Evolutionary conservation across 306 rosid species (phyloP), one percentile per base, ranked within the genome.

Genomic region (Vicia faba): DNA sequence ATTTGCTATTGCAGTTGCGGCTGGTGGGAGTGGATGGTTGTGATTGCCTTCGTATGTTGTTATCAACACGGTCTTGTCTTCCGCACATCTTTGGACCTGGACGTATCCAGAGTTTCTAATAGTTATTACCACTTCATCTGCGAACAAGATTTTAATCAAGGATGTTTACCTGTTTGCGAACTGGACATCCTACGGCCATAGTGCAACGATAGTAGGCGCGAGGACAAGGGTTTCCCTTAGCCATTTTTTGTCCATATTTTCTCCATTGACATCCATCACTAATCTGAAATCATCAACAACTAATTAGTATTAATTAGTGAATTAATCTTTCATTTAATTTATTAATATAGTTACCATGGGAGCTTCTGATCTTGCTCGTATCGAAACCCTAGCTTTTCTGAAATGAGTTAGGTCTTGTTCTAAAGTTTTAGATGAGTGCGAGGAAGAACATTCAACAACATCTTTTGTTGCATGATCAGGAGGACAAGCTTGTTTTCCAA

Each of bases 261-360:
- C 95, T 83, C 95, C 95, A 88, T 43, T 88, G 88, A 60, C 89
- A 88, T 14, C 95, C 95, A 49, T 88, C 95, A 9, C 77, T 73
- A 31, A 84, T 84, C 89, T 84, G 64, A 61, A 65, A 56, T 0
- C 7, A 12, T 38, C 11, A 26, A 55, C 2, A 20, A 38, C 19
- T 20, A 7, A 12, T 45, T 6, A 14, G 7, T n/a, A 16, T 45
- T 20, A 20, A 12, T 45, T 6, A 14, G 7, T n/a, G 16, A 28
- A 3, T 28, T 40, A 7, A 20, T 61, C 26, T 0, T 16, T 7
- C 55, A 13, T 33, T 33, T 33, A 33, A 12, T 20, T 51, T 16
- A 49, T 8, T 2, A 10, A 51, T 38, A 12, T 36, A 9, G 8
- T 1, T 33, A 83, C 86, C 81, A 73, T 0, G 20, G 82, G 75